Evolutionary conservation across 2,329 filamentous ascomycete species (phyloP), one percentile per base, ranked within the genome.

Genomic region (Alternaria arbusti): DNA sequence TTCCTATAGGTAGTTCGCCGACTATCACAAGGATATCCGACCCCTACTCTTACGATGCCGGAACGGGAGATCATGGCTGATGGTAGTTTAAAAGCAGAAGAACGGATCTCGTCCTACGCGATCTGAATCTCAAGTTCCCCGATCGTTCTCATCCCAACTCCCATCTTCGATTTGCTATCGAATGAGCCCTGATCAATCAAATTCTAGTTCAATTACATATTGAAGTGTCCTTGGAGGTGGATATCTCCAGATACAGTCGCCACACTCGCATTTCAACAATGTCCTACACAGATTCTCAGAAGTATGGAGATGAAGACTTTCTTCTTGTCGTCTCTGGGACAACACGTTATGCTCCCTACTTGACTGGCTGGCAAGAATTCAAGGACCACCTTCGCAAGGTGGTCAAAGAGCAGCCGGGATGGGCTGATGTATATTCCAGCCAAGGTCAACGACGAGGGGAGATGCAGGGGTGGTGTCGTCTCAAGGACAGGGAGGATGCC

Each of bases 341-440:
- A 15, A 70, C 62, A 9, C 69, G 67, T 6, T 67, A 70, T 59
- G 73, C 74, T 23, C 71, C 75, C 2, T 78, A 73, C 47, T 57
- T 79, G 32, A 57, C 65, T 1, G 73, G 68, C 7, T 81, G 79
- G 79, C 71, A 77, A 70, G 72, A 74, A n/a, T 76, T 80, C 67
- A 81, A 81, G 63, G 79, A 81, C 40, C 65, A 76, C 26, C 71
- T 79, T 26, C 73, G 79, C 9, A 74, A 70, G 55, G 66, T 71
- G 9, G 72, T 79, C 20, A 74, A 74, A 51, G 71, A 76, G 49
- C 78, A 80, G 30, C 79, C 79, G 17, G 78, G 78, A 3, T 80
- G 78, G 79, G 74, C 73, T 12, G 72, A 80, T n/a, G 74, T 80
- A 5, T 68, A 66, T 17, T 56, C 70, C 25, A 74, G 73, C 10